A percentile compares a stretch with the other conserved stretches of the same genome.
Evolutionary conservation across 2,329 filamentous ascomycete species (phyloP).

Genomic region (Pseudogymnoascus sp.): DNA sequence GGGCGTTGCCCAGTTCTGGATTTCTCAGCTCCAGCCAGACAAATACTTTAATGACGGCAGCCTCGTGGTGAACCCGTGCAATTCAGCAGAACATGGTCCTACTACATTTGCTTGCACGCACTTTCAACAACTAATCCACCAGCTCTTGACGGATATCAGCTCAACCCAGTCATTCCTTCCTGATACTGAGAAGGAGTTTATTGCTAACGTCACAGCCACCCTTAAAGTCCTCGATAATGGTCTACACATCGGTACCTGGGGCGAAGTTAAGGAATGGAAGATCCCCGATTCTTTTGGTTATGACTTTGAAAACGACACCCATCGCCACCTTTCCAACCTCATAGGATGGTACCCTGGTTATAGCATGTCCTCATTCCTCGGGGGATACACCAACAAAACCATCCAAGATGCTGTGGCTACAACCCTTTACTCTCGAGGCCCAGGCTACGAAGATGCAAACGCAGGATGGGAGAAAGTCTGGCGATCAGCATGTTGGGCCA

Average conservation of each 20-base stretch:
- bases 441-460: constrained; percentile 43
- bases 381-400: constrained; percentile 36
- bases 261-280: constrained; percentile 46
- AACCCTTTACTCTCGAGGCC: constrained; percentile 40
- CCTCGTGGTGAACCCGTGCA: constrained; percentile 51
- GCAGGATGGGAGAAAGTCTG: constrained; percentile 53
- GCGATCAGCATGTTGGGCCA: constrained; percentile 49
- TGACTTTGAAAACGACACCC: constrained; percentile 37
- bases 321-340: constrained; percentile 49
- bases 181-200: constrained; percentile 28
- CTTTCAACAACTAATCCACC: constrained; percentile 44
- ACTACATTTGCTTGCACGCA: constrained; percentile 48
- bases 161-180: background rate
- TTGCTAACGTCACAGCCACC: constrained; percentile 33
- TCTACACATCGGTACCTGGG: constrained; percentile 38
- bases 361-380: constrained; percentile 37
- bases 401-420: constrained; percentile 40
- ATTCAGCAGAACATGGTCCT: constrained; percentile 49
- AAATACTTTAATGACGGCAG: constrained; percentile 42
- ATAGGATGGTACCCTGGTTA: constrained; percentile 50
- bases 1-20: constrained; percentile 47
- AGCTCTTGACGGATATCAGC: constrained; percentile 14
- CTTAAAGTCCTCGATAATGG: constrained; percentile 44
- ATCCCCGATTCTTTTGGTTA: constrained; percentile 28
- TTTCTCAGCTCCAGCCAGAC: constrained; percentile 46